Conservation (phyloP, 179 eudicot genomes). For the Silene noctiflora region DNA sequence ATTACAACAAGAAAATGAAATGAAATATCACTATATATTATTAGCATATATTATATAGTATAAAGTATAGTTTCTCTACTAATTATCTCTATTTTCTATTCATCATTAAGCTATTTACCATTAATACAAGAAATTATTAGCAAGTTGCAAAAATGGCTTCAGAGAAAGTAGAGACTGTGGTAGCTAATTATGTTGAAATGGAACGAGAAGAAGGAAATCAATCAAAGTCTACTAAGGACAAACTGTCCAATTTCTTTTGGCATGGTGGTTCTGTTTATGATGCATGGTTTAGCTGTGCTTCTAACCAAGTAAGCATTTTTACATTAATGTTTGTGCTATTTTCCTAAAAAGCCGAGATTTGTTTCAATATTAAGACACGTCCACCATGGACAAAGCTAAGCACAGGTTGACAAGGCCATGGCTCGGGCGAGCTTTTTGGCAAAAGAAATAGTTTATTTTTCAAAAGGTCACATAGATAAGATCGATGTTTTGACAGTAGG, state of each 20-base stretch:
- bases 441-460: too few relatives aligned
- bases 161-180: slow-evolving; percentile 81
- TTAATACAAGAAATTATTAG: background rate
- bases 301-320: slow-evolving; percentile 57
- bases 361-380: too few relatives aligned
- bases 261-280: slow-evolving; percentile 95
- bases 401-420: too few relatives aligned
- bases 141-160: slow-evolving; percentile 47
- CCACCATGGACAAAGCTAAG: too few relatives aligned
- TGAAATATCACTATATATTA: background rate
- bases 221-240: slow-evolving; percentile 37
- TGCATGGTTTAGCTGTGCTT: slow-evolving; percentile 97
- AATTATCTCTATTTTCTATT: background rate
- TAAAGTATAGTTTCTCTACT: background rate
- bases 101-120: background rate
- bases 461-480: too few relatives aligned
- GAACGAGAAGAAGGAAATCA: slow-evolving; percentile 49
- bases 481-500: too few relatives aligned
- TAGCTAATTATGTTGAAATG: slow-evolving; percentile 79
- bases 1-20: background rate
- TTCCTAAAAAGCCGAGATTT: too few relatives aligned
- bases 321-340: background rate
- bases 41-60: too few relatives aligned
- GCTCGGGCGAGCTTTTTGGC: too few relatives aligned
- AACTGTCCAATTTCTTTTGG: slow-evolving; percentile 66